phyloP scores from a whole-genome alignment of 1,284 basidiomycete genomes.

The Agaricales sp. region DNA sequence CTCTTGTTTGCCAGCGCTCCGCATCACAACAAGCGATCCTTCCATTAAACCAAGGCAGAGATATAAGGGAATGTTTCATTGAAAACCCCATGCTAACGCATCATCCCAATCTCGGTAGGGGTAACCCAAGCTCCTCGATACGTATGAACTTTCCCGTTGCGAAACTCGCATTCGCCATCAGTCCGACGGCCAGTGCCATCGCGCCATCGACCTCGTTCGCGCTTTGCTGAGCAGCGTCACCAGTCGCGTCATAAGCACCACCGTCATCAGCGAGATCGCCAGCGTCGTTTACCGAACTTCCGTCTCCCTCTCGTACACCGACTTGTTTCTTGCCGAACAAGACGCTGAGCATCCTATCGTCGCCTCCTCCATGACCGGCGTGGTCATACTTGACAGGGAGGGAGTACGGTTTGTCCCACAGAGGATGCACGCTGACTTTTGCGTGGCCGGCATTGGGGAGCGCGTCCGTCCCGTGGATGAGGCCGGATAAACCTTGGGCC shows the following conservation, averaged over 20 bases:
- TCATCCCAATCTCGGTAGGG: too few relatives aligned
- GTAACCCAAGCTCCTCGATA: slow-evolving; percentile 13
- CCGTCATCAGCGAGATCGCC: slow-evolving; percentile 27
- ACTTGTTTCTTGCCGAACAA: slow-evolving; percentile 32
- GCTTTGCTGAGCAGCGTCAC: slow-evolving; percentile 32
- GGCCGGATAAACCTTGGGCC: slow-evolving; percentile 22
- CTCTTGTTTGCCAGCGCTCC: too few relatives aligned
- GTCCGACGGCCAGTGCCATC: slow-evolving; percentile 38
- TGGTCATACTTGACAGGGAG: slow-evolving; percentile 32
- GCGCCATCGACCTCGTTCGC: slow-evolving; percentile 42
- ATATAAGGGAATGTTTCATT: too few relatives aligned
- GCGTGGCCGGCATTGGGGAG: slow-evolving; percentile 35
- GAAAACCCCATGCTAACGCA: too few relatives aligned
- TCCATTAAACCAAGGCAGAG: too few relatives aligned
- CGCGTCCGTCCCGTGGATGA: slow-evolving; percentile 33
- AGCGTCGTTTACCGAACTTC: too few relatives aligned
- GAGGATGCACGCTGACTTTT: slow-evolving; percentile 32
- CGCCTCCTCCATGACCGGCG: slow-evolving; percentile 42
- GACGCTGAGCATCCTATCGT: slow-evolving; percentile 38
- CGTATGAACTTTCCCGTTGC: slow-evolving; percentile 34
- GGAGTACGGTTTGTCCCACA: slow-evolving; percentile 33
- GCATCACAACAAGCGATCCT: too few relatives aligned
- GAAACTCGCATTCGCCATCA: slow-evolving; percentile 45
- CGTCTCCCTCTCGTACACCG: too few relatives aligned
- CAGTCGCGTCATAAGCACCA: background rate